These are phyloP conservation scores for Teunomyces panamensis DNA, from an alignment of 805 yeast species.

Conservation along the genomic window DNA sequence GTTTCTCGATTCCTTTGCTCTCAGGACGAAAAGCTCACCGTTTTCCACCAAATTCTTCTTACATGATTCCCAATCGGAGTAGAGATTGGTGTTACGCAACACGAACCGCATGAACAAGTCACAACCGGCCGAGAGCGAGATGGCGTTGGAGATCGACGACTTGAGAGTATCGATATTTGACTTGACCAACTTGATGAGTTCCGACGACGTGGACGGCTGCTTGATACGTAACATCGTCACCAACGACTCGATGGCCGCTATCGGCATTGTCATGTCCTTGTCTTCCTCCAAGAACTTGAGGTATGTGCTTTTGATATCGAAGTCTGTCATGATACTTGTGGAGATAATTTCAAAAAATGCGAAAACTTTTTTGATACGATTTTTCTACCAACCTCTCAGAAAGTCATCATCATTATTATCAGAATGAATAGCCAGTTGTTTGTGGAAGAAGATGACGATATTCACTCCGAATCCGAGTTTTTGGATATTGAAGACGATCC, in stretches of 20 bases:
- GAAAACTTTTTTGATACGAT: background rate
- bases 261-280: slow-evolving; percentile 98
- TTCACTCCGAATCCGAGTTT: slow-evolving; percentile 11
- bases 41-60: slow-evolving; percentile 84
- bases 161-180: slow-evolving; percentile 75
- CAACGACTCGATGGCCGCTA: slow-evolving; percentile 94
- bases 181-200: slow-evolving; percentile 76
- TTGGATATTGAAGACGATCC: slow-evolving; percentile 31
- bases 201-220: slow-evolving; percentile 92
- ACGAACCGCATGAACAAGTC: slow-evolving; percentile 94
- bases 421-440: slow-evolving; percentile 12
- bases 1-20: slow-evolving; percentile 87
- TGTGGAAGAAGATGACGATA: slow-evolving; percentile 24
- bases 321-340: slow-evolving; percentile 21
- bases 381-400: background rate
- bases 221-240: slow-evolving; percentile 78
- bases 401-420: background rate
- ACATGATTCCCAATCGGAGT: slow-evolving; percentile 94
- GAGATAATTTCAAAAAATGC: background rate
- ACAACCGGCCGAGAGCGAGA: slow-evolving; percentile 95
- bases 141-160: slow-evolving; percentile 80
- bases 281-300: slow-evolving; percentile 80
- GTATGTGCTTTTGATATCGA: slow-evolving; percentile 82
- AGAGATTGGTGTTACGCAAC: slow-evolving; percentile 78
- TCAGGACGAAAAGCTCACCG: slow-evolving; percentile 84